Base-by-base conservation (phyloP, 73 alveolate genomes). In the Tetrahymena malaccensis region DNA sequence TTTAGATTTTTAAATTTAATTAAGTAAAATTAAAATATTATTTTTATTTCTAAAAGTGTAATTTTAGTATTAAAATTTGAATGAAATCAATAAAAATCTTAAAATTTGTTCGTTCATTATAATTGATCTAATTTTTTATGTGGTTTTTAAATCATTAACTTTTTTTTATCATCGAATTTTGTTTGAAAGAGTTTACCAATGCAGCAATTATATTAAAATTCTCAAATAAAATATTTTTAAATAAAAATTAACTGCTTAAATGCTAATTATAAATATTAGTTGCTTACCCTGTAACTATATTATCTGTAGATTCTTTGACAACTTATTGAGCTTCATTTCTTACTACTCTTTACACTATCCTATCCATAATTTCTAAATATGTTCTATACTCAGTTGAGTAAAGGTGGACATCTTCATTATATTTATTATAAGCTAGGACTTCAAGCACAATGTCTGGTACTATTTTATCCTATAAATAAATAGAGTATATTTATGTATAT, bases 381-480 rank as follows among this genome's bases (percentile, higher is more conserved):
- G 94, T 93, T n/a, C 84, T 56, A 50, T 95, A 94, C 43, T 95
- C 85, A 44, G 93, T 94, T 35, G 95, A 70, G 35, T 95, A 95
- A 12, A 95, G 95, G 8, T 94, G 94, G 4, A 95, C 58, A 95
- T 95, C 97, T 95, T 95, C 84, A 33, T 89, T 95, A 34, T 95
- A 85, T 58, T 95, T 95, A 55, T 95, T 95, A 34, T 95, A 85
- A 8, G 97, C 84, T 11, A 95, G 43, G 44, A 95, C 97, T 57
- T 95, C 95, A 22, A 85, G 55, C 38, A 95, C 97, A n/a, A 95
- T 95, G 34, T 95, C 95, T 89, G 97, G 97, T 10, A 95, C 94
- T 27, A 95, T 50, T 89, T 95, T 95, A 89, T 95, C 97, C 96
- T 94, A 84, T 11, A 84, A 15, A 38, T 27, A 43, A 19, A n/a